A percentile compares a stretch with the other conserved stretches of the same genome.
Evolutionary conservation across 257 asterid species (phyloP).

Genomic region (Solanum peruvianum): DNA sequence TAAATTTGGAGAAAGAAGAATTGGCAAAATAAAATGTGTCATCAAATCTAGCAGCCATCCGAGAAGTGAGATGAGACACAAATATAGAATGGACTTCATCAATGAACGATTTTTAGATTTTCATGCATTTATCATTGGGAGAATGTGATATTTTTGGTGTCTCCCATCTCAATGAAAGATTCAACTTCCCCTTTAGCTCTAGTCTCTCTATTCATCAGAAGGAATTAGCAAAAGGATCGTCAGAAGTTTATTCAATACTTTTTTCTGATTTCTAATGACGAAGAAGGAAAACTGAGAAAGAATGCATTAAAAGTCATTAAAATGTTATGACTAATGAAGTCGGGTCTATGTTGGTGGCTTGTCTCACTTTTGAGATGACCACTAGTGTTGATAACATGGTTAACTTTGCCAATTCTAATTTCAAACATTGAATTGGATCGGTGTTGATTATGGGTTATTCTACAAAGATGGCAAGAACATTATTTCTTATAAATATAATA

Average conservation of each 20-base stretch:
- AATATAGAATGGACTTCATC: neutral
- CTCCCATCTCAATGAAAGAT: neutral
- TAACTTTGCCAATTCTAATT: neutral
- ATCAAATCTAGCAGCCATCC: neutral
- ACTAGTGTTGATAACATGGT: neutral
- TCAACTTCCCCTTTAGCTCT: no score
- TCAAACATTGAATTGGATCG: neutral
- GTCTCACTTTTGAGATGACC: neutral
- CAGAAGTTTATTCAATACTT: no score
- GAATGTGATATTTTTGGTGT: neutral
- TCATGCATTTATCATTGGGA: neutral
- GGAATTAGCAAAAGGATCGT: no score
- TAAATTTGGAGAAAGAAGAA: neutral
- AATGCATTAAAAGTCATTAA: neutral
- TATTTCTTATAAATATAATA: neutral
- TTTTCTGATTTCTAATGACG: no score
- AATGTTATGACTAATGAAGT: neutral
- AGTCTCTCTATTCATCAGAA: no score
- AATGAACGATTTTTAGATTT: neutral
- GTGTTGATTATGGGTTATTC: neutral
- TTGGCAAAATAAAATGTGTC: neutral
- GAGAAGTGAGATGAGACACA: neutral
- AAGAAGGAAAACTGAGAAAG: no score
- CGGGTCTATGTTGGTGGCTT: neutral
- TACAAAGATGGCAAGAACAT: neutral